These are phyloP conservation scores for Hericium rajendrae DNA, from an alignment of 768 basidiomycete species.

Conservation along the genomic window DNA sequence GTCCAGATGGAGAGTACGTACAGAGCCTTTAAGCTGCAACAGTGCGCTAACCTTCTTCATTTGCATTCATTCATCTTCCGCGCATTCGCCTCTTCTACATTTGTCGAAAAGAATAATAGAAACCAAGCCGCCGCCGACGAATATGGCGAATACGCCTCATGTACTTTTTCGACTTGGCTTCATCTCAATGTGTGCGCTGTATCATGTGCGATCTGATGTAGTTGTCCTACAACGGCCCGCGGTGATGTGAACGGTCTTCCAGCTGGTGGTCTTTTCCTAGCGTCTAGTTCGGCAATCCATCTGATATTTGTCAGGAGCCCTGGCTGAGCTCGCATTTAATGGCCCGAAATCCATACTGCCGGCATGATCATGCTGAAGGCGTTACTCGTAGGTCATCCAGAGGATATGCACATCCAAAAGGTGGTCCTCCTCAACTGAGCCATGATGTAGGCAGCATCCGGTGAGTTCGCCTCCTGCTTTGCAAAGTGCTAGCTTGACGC, in stretches of 20 bases:
- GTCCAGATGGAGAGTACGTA: conserved; percentile 96
- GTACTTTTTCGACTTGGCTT: neutral
- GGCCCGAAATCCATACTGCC: conserved; percentile 32
- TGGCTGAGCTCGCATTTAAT: neutral
- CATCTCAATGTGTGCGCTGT: neutral
- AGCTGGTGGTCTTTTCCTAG: neutral
- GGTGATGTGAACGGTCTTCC: neutral
- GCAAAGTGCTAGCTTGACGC: neutral
- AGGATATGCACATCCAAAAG: conserved; percentile 27
- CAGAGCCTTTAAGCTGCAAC: neutral
- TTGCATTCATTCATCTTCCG: neutral
- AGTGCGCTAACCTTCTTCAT: neutral
- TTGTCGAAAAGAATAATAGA: neutral
- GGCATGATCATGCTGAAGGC: conserved; percentile 45
- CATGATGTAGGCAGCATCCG: conserved; percentile 46
- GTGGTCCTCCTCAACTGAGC: conserved; percentile 46
- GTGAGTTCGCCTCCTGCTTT: conserved; percentile 19
- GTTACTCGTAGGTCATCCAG: conserved; percentile 36
- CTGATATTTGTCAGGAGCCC: too few species aligned
- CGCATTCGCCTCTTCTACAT: neutral
- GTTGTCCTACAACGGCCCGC: neutral
- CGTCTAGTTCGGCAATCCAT: neutral
- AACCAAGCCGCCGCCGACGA: neutral
- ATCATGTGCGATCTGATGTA: neutral
- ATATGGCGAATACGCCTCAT: neutral